These are phyloP conservation scores for Amanita jacksonii DNA, from an alignment of 768 basidiomycete species.

Conservation along the genomic window DNA sequence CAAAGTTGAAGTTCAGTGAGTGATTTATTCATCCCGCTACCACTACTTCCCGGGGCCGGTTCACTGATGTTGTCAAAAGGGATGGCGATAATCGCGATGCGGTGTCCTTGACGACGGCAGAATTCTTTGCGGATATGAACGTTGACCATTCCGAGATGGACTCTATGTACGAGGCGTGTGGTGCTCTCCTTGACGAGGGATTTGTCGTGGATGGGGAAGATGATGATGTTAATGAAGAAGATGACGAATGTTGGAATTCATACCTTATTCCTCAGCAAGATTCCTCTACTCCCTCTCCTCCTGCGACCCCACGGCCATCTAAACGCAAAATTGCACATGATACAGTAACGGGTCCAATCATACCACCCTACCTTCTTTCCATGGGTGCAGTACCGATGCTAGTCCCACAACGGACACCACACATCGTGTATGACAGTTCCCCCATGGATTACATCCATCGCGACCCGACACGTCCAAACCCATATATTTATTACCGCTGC, in stretches of 20 bases:
- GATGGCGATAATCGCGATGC: neutral
- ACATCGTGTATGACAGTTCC: neutral
- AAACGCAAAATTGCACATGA: neutral
- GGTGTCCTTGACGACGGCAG: neutral
- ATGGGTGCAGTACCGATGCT: neutral
- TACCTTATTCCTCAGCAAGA: neutral
- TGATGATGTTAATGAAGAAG: neutral
- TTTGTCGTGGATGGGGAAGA: neutral
- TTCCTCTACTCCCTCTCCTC: neutral
- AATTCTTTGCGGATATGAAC: constrained; percentile 1
- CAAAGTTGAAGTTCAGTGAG: neutral
- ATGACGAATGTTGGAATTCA: neutral
- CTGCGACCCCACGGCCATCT: neutral
- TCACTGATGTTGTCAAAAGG: neutral
- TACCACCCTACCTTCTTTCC: neutral
- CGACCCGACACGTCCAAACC: constrained; percentile 5
- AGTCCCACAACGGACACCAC: neutral
- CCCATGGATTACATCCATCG: neutral
- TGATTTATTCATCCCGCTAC: neutral
- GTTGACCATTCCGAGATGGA: neutral
- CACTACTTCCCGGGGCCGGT: neutral
- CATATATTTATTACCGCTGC: neutral
- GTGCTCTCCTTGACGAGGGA: constrained; percentile 1
- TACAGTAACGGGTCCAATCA: neutral
- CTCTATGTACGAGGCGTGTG: neutral